A percentile compares a stretch with the other conserved stretches of the same genome.
Conservation (phyloP, 2,329 filamentous ascomycete species). For the Trichoderma citrinoviride region DNA sequence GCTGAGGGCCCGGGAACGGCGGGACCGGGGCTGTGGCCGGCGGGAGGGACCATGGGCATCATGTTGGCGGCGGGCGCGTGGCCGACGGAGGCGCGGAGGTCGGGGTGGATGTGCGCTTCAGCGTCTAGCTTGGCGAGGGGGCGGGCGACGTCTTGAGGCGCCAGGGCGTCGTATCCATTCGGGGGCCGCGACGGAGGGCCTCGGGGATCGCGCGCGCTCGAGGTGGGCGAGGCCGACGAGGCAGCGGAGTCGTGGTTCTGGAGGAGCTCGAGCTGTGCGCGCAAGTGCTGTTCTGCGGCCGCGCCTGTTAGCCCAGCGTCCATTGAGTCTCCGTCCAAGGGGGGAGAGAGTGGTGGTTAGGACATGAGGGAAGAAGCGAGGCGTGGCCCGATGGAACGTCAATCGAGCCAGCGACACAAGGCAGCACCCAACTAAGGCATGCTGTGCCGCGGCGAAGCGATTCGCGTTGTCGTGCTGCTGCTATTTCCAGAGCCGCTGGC, state of each 20-base stretch:
- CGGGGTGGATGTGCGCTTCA: conserved; percentile 50
- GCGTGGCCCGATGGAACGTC: not conserved
- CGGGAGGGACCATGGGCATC: conserved; percentile 40
- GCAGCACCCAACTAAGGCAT: not conserved
- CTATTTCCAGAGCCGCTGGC: not conserved
- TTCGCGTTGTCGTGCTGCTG: not conserved
- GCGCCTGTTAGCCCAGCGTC: conserved; percentile 10
- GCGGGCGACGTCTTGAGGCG: conserved; percentile 37
- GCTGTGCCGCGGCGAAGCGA: not conserved
- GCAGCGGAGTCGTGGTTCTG: conserved; percentile 40
- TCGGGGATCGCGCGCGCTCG: conserved; percentile 33
- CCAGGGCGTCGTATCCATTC: conserved; percentile 48
- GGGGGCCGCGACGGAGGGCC: conserved; percentile 34
- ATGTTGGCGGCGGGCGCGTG: conserved; percentile 36
- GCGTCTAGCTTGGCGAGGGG: conserved; percentile 38
- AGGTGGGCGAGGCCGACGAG: conserved; percentile 32
- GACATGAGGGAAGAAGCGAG: not conserved
- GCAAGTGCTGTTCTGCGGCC: conserved; percentile 41
- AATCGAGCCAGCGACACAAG: not conserved
- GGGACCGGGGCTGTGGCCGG: conserved; percentile 33
- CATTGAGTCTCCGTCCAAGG: not conserved
- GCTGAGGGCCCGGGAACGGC: conserved; percentile 30
- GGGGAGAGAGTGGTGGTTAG: not conserved
- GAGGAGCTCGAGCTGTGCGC: conserved; percentile 45
- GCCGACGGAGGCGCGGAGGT: conserved; percentile 39